Evolutionary conservation across 2,329 filamentous ascomycete species (phyloP).

Genomic region (Pseudonectria buxi): DNA sequence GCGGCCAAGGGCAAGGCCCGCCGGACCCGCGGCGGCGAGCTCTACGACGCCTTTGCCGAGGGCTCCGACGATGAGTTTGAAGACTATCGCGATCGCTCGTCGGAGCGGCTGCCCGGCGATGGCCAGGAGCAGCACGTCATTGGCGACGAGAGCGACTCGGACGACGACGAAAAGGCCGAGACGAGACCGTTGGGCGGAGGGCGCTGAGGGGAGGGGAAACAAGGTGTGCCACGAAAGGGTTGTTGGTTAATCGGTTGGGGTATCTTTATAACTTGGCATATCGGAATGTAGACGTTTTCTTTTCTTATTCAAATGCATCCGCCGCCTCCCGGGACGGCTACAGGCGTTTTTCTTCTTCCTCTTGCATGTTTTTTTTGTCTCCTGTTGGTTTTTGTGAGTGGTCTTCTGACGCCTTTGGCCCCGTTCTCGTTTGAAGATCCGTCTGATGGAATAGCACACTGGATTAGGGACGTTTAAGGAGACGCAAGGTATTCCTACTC

Average conservation of each 20-base stretch:
- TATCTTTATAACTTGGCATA: neutral
- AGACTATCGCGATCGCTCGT: slow-evolving; percentile 34
- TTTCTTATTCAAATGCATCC: neutral
- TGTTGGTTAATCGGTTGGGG: no score
- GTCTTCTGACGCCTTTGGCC: no score
- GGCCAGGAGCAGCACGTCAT: slow-evolving; percentile 44
- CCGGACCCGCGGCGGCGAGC: slow-evolving; percentile 68
- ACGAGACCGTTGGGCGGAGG: slow-evolving; percentile 17
- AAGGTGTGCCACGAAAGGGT: no score
- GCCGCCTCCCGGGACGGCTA: slow-evolving; percentile 1
- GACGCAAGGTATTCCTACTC: no score
- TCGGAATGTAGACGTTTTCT: neutral
- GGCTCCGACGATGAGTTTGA: slow-evolving; percentile 57
- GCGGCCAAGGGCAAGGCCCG: slow-evolving; percentile 30
- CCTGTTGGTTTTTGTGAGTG: no score
- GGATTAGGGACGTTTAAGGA: no score
- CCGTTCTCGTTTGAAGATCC: no score
- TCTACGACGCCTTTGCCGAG: slow-evolving; percentile 96
- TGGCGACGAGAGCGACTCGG: slow-evolving; percentile 39
- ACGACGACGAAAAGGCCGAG: slow-evolving; percentile 24
- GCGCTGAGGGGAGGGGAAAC: neutral
- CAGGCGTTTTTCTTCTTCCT: slow-evolving; percentile 1
- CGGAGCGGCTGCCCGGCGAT: slow-evolving; percentile 23
- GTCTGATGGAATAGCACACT: no score
- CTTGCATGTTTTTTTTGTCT: slow-evolving; percentile 2